Conservation (phyloP, 2,329 filamentous ascomycete species). For the Pseudogymnoascus sp. region DNA sequence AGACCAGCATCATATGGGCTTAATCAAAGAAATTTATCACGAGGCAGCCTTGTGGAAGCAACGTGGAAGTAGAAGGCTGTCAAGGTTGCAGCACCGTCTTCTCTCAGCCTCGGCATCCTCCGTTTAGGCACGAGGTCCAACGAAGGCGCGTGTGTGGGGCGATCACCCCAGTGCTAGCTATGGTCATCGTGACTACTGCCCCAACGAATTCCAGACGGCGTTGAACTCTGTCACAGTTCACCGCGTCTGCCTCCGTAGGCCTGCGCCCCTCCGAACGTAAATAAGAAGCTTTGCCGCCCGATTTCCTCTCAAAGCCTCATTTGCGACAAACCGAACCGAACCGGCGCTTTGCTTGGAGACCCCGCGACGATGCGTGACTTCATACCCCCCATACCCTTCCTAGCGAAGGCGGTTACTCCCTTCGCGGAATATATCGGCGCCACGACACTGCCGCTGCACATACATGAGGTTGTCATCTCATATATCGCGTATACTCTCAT, state of each 20-base stretch:
- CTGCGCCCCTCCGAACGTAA: neutral
- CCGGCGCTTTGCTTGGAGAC: neutral
- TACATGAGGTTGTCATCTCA: conserved; percentile 66
- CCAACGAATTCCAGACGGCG: neutral
- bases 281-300: neutral
- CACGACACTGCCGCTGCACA: conserved; percentile 63
- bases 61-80: neutral
- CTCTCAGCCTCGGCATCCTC: neutral
- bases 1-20: conserved; percentile 4
- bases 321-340: neutral
- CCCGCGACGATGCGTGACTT: conserved; percentile 57
- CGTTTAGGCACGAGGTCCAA: conserved; percentile 1
- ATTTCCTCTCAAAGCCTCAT: neutral
- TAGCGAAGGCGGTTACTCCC: conserved; percentile 50
- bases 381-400: conserved; percentile 49
- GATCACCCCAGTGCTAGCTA: conserved; percentile 1
- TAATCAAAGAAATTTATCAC: neutral
- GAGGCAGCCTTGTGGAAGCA: conserved; percentile 4
- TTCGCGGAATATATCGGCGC: conserved; percentile 55
- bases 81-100: neutral
- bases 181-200: conserved; percentile 6
- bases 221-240: neutral
- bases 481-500: conserved; percentile 63
- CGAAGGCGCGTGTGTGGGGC: conserved; percentile 1
- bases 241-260: neutral